Conservation (phyloP, 768 basidiomycete species). For the Russula virescens region DNA sequence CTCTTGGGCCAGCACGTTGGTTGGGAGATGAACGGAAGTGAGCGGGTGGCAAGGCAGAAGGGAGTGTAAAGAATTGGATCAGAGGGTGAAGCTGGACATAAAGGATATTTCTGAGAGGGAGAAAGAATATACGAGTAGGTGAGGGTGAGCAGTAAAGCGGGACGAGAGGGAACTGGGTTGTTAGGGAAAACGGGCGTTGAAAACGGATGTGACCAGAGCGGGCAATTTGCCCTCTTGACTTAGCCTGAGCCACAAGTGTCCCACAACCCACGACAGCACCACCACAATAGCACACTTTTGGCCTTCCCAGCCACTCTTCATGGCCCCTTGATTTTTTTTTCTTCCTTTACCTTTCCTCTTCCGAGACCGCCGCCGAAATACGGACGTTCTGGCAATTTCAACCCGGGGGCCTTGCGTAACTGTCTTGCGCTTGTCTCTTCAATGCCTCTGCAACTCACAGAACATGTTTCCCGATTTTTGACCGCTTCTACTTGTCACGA, state of each 20-base stretch:
- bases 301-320: not conserved
- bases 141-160: no score
- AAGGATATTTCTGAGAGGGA: not conserved
- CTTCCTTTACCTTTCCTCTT: not conserved
- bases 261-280: not conserved
- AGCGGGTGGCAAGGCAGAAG: not conserved
- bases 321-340: not conserved
- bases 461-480: constrained; percentile 9
- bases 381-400: not conserved
- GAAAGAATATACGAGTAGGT: not conserved
- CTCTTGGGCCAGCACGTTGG: not conserved
- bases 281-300: no score
- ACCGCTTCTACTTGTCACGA: constrained; percentile 8
- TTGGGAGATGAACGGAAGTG: not conserved
- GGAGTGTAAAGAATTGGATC: not conserved
- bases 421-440: constrained; percentile 9
- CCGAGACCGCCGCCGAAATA: not conserved
- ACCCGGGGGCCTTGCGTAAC: not conserved
- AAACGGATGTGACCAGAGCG: not conserved
- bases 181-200: constrained; percentile 9
- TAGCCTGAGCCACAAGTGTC: not conserved
- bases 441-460: not conserved
- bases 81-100: not conserved
- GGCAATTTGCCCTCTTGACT: not conserved
- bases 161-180: not conserved